These are phyloP conservation scores for Colletotrichum sp. DNA, from an alignment of 2,329 filamentous ascomycete genomes.

Conservation along the genomic window DNA sequence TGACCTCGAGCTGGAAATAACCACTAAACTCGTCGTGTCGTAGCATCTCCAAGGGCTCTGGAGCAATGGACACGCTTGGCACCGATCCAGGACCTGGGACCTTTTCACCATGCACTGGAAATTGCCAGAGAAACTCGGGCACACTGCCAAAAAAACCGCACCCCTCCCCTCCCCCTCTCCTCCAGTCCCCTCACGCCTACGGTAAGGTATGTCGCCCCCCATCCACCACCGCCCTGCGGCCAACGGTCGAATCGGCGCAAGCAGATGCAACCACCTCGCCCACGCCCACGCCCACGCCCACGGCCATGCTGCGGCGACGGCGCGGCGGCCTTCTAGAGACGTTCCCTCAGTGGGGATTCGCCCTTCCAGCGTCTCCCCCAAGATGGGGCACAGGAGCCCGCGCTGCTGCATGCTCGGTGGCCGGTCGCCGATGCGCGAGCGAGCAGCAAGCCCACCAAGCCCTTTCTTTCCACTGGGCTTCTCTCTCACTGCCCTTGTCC, in stretches of 20 bases:
- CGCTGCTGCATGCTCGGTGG: slow-evolving; percentile 19
- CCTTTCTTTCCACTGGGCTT: not conserved
- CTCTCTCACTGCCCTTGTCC: not conserved
- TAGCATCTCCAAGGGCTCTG: not conserved
- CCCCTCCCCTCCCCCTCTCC: not conserved
- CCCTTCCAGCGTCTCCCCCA: not conserved
- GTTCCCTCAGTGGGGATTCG: slow-evolving; percentile 6
- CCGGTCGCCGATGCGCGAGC: slow-evolving; percentile 8
- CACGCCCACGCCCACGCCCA: not conserved
- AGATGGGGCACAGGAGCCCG: not conserved
- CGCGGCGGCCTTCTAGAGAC: not conserved
- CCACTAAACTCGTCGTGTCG: not conserved
- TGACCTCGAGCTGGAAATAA: not conserved
- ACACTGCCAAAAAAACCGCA: not conserved
- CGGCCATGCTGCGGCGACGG: not conserved
- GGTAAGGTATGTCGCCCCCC: not conserved
- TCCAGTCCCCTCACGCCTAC: not conserved
- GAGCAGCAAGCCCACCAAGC: not conserved
- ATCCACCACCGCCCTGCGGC: not conserved
- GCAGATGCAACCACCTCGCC: not conserved
- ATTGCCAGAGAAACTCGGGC: not conserved
- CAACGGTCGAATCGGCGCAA: not conserved
- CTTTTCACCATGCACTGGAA: not conserved
- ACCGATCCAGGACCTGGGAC: not conserved
- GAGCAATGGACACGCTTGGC: not conserved